Conservation (phyloP, 192 early-diverging fungal species). For the Rhizophagus prolifer region DNA sequence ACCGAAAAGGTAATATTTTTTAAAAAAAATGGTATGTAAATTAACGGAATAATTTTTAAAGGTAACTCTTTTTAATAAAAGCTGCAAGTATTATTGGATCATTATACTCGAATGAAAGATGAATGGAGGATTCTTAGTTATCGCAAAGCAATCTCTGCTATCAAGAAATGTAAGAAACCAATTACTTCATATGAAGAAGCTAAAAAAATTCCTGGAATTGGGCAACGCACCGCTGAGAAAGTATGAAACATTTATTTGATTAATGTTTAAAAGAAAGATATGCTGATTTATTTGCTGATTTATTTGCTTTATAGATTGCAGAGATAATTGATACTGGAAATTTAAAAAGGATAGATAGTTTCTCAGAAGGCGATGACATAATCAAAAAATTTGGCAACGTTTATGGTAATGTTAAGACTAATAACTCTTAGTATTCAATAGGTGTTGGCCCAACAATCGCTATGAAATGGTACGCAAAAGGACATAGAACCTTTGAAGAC, state of each 20-base stretch:
- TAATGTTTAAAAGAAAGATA: not conserved
- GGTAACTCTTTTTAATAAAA: not conserved
- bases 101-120: slow-evolving; percentile 12
- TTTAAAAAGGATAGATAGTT: not conserved
- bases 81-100: slow-evolving; percentile 10
- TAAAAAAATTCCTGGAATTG: slow-evolving; percentile 1
- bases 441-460: not conserved
- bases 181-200: slow-evolving; percentile 7
- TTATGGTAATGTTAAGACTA: not conserved
- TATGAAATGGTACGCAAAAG: slow-evolving; percentile 9
- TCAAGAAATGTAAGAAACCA: slow-evolving; percentile 7
- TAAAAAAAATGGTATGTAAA: not conserved
- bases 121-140: slow-evolving; percentile 12
- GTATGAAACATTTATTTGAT: not conserved
- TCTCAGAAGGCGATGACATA: not conserved
- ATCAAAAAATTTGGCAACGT: slow-evolving; percentile 8
- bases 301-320: not conserved
- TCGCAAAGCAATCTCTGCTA: not conserved
- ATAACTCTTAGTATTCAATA: not conserved
- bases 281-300: not conserved
- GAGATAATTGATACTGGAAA: slow-evolving; percentile 16
- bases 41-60: not conserved
- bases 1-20: not conserved
- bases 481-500: slow-evolving; percentile 10
- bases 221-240: not conserved